Conservation (phyloP, 2,329 filamentous ascomycete genomes). For the Colletotrichum navitas region DNA sequence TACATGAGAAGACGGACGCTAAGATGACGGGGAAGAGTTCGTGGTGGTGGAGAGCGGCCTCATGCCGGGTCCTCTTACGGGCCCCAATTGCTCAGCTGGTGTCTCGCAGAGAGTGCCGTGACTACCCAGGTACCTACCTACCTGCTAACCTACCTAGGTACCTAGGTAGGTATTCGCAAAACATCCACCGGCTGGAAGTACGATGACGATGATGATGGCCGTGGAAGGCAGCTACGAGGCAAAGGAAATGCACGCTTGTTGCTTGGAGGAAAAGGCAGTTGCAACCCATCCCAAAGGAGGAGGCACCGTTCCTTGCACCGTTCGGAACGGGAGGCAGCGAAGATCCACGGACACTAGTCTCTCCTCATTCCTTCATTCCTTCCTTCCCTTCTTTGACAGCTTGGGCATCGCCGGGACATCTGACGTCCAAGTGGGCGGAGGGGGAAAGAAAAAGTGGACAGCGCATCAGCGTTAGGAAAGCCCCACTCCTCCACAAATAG, state of each 20-base stretch:
- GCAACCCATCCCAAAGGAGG: not conserved
- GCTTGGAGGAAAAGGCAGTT: not conserved
- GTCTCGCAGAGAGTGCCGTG: not conserved
- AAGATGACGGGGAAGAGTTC: constrained; percentile 18
- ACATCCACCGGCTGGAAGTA: not conserved
- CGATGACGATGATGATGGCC: not conserved
- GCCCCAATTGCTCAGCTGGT: not conserved
- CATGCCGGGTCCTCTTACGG: constrained; percentile 4
- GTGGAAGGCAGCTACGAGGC: not conserved
- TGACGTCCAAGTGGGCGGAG: constrained; percentile 21
- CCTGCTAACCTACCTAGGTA: not conserved
- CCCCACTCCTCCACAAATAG: constrained; percentile 19
- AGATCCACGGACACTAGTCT: not conserved
- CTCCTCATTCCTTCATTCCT: too few species aligned
- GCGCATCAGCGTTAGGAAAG: constrained; percentile 27
- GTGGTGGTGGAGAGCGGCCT: constrained; percentile 36
- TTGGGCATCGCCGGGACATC: constrained; percentile 1
- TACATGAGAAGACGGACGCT: constrained; percentile 27
- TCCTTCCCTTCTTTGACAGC: not conserved
- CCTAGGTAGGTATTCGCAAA: not conserved
- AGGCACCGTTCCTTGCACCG: not conserved
- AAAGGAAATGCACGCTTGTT: not conserved
- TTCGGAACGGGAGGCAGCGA: not conserved
- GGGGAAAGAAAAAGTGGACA: constrained; percentile 16
- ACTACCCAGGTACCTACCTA: not conserved